Base-by-base conservation (phyloP, 192 early-diverging fungal species). In the Coemansia sp. region DNA sequence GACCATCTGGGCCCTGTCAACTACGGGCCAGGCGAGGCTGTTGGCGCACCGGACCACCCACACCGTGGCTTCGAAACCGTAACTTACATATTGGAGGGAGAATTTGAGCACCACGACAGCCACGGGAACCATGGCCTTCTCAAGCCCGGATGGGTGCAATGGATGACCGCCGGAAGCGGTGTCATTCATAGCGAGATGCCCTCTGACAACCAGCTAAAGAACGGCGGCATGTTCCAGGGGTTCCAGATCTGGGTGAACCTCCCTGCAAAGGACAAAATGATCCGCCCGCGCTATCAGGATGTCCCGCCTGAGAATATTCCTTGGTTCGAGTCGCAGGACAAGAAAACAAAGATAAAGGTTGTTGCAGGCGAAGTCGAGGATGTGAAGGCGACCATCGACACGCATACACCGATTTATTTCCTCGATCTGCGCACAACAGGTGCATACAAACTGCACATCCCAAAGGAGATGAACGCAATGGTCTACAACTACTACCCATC, bases 1-100 rank as follows among this genome's bases (percentile, higher is more conserved):
- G 95, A 97, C 70, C 78, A 82, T 48, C 61, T 81, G 58, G 82
- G 82, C n/a, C 82, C 82, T 1, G 69, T 63, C 29, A n/a, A 66
- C 58, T 85, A 85, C 34, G 75, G 53, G 11, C 85, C 85, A 1
- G 79, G 82, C 47, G 83, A 84, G 62, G 84, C 82, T 4, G 71
- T 80, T n/a, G 85, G 84, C 30, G 83, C 77, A 36, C 88, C 88
- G 0, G 85, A 91, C 38, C 91, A 91, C 45, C 91, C 89, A 15
- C 89, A 94, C 53, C 85, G 92, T 33, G 92, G 91, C 15, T 91
- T 94, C 45, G 87, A 90, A 66, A 92, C 92, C 0, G 89, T 92
- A 5, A 90, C 89, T 1, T 90, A 89, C 66, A 70, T 89, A 31
- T 53, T 88, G 20, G 76, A 84, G 9, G 90, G 90, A 20, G 84